phyloP scores from a whole-genome alignment of 2,329 filamentous ascomycete genomes.

The Fusarium floridanum region DNA sequence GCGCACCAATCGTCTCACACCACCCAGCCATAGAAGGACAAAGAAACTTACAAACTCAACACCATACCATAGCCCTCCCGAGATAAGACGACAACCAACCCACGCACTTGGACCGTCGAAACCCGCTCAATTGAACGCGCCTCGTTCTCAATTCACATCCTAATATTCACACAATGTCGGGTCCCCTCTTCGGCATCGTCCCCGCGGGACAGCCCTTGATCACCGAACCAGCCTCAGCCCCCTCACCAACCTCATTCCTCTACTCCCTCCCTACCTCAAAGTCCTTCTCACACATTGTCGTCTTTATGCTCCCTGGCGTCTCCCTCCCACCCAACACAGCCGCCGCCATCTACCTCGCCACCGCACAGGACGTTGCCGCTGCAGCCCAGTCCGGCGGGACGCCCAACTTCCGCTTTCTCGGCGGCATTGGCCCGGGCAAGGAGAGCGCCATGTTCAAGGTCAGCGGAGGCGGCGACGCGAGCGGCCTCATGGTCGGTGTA shows the following conservation, averaged over 20 bases:
- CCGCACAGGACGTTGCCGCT: slow-evolving; percentile 59
- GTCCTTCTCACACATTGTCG: slow-evolving; percentile 83
- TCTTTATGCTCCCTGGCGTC: slow-evolving; percentile 87
- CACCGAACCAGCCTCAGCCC: slow-evolving; percentile 65
- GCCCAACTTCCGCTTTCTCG: slow-evolving; percentile 83
- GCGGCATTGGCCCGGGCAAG: slow-evolving; percentile 89
- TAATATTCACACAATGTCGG: slow-evolving; percentile 8
- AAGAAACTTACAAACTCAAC: slow-evolving; percentile 26
- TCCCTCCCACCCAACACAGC: slow-evolving; percentile 80
- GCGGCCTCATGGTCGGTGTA: slow-evolving; percentile 81
- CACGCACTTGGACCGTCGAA: neutral
- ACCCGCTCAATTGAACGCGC: neutral
- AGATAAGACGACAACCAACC: slow-evolving; percentile 3
- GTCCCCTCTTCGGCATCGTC: slow-evolving; percentile 69
- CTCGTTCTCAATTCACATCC: neutral
- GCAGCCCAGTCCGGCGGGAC: slow-evolving; percentile 56
- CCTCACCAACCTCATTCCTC: slow-evolving; percentile 67
- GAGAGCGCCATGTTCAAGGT: slow-evolving; percentile 93
- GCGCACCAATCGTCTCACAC: slow-evolving; percentile 39
- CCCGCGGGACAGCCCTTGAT: slow-evolving; percentile 71
- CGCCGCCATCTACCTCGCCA: slow-evolving; percentile 87
- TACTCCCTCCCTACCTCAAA: slow-evolving; percentile 63
- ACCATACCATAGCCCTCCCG: slow-evolving; percentile 1
- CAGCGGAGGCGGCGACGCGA: slow-evolving; percentile 51
- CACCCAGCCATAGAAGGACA: slow-evolving; percentile 24